phyloP scores from a whole-genome alignment of 1,284 basidiomycete species.

The Naganishia albida region DNA sequence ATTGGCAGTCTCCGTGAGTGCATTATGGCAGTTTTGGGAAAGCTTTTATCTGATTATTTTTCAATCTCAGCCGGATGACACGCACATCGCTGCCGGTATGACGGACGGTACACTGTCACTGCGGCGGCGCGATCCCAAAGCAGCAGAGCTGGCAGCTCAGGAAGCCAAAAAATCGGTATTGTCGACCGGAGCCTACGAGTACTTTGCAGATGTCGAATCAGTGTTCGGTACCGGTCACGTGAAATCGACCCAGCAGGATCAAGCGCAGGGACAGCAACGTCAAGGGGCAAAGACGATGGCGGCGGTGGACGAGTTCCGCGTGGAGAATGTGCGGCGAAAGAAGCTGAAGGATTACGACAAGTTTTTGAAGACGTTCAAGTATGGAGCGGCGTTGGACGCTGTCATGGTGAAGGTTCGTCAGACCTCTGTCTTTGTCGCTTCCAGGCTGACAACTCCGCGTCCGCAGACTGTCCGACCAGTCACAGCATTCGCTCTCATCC shows the following conservation, averaged over 20 bases:
- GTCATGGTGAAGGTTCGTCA: conserved; percentile 73
- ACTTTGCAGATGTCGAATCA: conserved; percentile 65
- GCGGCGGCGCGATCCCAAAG: conserved; percentile 75
- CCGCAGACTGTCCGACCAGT: conserved; percentile 68
- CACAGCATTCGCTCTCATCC: conserved; percentile 85
- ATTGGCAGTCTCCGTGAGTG: conserved; percentile 80
- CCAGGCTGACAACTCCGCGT: neutral
- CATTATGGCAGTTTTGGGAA: neutral
- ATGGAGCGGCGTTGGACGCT: conserved; percentile 88
- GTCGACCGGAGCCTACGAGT: conserved; percentile 67
- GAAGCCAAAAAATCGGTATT: conserved; percentile 59
- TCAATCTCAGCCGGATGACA: conserved; percentile 79
- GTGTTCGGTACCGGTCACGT: conserved; percentile 63
- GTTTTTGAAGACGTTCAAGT: conserved; percentile 88
- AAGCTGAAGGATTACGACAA: conserved; percentile 85
- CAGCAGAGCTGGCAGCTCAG: conserved; percentile 60
- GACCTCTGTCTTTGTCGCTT: neutral
- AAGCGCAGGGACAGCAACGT: conserved; percentile 18
- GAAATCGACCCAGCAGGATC: conserved; percentile 59
- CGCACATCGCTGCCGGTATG: conserved; percentile 93
- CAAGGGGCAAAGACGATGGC: conserved; percentile 41
- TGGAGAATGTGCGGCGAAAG: conserved; percentile 71
- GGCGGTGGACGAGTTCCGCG: conserved; percentile 69
- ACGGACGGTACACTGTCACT: conserved; percentile 93
- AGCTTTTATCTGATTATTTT: conserved; percentile 25